phyloP scores from a whole-genome alignment of 352 stramenopile species.

The Phytopythium vexans region DNA sequence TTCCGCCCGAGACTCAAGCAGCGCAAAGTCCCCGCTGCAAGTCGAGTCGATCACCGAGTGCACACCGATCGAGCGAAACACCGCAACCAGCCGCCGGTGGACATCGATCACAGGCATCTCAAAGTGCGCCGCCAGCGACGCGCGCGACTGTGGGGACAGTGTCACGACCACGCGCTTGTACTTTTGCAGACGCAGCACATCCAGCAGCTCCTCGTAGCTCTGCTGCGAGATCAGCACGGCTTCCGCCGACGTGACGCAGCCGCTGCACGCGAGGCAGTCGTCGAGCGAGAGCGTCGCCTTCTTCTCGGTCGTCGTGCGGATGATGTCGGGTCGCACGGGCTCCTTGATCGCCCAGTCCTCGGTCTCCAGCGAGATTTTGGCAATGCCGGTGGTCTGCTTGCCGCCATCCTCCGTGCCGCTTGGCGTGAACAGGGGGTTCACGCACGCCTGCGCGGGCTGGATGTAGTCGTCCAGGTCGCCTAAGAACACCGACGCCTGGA shows the following conservation, averaged over 20 bases:
- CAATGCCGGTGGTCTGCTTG: constrained; percentile 24
- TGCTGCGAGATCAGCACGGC: constrained; percentile 97
- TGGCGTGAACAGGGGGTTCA: constrained; percentile 92
- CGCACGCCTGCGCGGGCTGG: constrained; percentile 90
- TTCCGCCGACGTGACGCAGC: constrained; percentile 97
- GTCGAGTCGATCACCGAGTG: constrained; percentile 92
- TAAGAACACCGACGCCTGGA: constrained; percentile 89
- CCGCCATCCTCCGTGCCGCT: constrained; percentile 6
- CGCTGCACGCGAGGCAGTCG: constrained; percentile 96
- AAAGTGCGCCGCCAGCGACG: constrained; percentile 86
- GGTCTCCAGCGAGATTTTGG: constrained; percentile 76
- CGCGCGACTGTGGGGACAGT: constrained; percentile 85
- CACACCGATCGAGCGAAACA: constrained; percentile 83
- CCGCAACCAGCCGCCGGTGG: constrained; percentile 73
- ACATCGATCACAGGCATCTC: constrained; percentile 52
- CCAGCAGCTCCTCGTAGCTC: constrained; percentile 88
- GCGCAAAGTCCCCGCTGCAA: constrained; percentile 87
- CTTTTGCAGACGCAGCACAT: constrained; percentile 39
- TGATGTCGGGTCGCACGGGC: constrained; percentile 66
- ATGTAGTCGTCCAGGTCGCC: constrained; percentile 95
- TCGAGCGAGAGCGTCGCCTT: constrained; percentile 93
- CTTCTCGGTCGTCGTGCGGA: constrained; percentile 67
- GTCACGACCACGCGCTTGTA: constrained; percentile 80
- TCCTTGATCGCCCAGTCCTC: constrained; percentile 49
- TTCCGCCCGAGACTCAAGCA: constrained; percentile 91